Evolutionary conservation across 2,329 filamentous ascomycete genomes (phyloP).

Genomic region (Cryphonectria parasitica): DNA sequence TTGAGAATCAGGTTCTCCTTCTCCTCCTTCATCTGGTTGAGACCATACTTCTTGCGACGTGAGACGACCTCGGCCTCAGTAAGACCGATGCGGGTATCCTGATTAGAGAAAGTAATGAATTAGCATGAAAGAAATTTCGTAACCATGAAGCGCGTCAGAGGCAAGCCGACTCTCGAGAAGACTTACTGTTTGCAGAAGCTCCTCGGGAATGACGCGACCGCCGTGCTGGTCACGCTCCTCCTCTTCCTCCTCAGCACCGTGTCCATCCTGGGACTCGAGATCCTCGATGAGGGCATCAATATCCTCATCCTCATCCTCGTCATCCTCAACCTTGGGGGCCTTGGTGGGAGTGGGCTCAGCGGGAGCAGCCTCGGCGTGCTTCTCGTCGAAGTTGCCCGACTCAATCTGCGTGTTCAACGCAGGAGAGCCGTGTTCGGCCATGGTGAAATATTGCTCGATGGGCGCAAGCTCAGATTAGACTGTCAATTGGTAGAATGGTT

Average conservation of each 20-base stretch:
- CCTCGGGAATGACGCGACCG: constrained; percentile 69
- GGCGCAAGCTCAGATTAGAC: constrained; percentile 21
- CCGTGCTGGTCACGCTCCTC: constrained; percentile 51
- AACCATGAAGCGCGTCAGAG: not conserved
- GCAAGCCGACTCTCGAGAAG: not conserved
- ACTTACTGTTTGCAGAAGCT: constrained; percentile 71
- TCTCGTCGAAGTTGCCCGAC: constrained; percentile 68
- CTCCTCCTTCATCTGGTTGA: constrained; percentile 91
- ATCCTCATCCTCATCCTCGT: constrained; percentile 79
- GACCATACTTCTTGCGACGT: constrained; percentile 72
- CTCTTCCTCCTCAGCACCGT: constrained; percentile 61
- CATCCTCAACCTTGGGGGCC: constrained; percentile 52
- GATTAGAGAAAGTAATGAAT: not conserved
- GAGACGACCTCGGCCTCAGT: constrained; percentile 69
- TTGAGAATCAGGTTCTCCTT: constrained; percentile 84
- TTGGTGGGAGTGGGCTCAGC: constrained; percentile 39
- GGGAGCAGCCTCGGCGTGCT: constrained; percentile 46
- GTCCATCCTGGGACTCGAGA: constrained; percentile 79
- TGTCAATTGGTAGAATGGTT: constrained; percentile 32
- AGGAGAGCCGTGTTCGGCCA: constrained; percentile 62
- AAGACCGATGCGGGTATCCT: constrained; percentile 52
- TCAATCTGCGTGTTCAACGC: constrained; percentile 68
- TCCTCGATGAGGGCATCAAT: constrained; percentile 88
- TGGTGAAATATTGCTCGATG: constrained; percentile 40
- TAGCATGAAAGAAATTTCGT: not conserved